Evolutionary conservation across 2,329 filamentous ascomycete genomes (phyloP), one percentile per base, ranked within the genome.

Genomic region (Pestalotiopsis fici): DNA sequence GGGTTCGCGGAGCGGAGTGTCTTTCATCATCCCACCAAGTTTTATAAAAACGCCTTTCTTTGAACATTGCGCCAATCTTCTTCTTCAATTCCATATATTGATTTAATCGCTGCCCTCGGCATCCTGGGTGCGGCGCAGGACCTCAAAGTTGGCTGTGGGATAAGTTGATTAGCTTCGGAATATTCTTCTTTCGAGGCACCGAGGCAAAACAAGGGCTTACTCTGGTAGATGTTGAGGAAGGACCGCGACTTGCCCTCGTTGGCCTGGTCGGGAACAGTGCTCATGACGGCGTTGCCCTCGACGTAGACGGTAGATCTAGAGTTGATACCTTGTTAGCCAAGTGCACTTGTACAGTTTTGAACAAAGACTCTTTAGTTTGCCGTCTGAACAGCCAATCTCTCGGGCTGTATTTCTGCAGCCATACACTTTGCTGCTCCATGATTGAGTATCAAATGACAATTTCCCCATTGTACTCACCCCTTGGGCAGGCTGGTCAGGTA

Each of bases 281-380:
- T 85, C 82, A 95, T 89, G 71, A 82, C 83, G 69, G 91, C 92
- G 69, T 98, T 93, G 57, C 92, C 95, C 79, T 98, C 95, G 62
- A 98, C 84, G 76, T 89, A 94, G 70, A 99, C 86, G 63, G 94
- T 83, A 15, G 93, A 87, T 69, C 95, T 97, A 74, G 60, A 35
- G 25, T 59, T 43, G 3, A 47, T 31, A 11, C 15, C 25, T 25
- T n/a, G 21, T 55, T 39, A 60, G 31, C 57, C 54, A 21, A 56
- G 4, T 13, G 59, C 15, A 66, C 7, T 64, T 72, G 64, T 74
- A 72, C 67, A 27, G 31, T 4, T 57, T 5, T 27, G 27, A 3
- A 27, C 55, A 18, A 27, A 9, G 13, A 11, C 55, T 11, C 21
- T n/a, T 13, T 21, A 28, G 27, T 15, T 3, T 31, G 27, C 23